These are phyloP conservation scores for Trebouxiophyceae sp. DNA, from an alignment of 163 green algal genomes.

Conservation along the genomic window DNA sequence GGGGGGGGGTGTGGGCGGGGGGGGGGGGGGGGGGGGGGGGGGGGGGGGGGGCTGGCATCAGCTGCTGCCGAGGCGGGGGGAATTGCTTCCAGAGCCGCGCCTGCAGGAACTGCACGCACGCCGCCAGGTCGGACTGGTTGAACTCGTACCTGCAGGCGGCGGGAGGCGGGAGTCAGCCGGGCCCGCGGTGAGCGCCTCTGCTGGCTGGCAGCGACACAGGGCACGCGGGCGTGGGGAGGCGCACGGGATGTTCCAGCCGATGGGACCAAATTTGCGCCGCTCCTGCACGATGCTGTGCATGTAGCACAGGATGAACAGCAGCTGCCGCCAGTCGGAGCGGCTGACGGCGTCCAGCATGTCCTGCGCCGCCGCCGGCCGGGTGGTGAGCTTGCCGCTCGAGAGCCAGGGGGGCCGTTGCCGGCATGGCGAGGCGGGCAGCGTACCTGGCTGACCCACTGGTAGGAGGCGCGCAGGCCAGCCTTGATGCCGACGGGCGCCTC, in stretches of 20 bases:
- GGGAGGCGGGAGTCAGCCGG: too few species aligned
- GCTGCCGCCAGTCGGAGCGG: slow-evolving; percentile 78
- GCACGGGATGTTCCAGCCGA: slow-evolving; percentile 84
- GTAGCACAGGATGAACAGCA: slow-evolving; percentile 90
- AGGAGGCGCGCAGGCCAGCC: slow-evolving; percentile 73
- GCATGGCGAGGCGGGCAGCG: too few species aligned
- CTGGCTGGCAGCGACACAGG: too few species aligned
- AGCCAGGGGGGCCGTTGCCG: too few species aligned
- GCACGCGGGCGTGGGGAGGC: neutral
- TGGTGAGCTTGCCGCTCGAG: too few species aligned
- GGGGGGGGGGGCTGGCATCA: too few species aligned
- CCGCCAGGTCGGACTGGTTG: slow-evolving; percentile 82
- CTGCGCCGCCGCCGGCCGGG: too few species aligned
- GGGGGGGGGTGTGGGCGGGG: neutral
- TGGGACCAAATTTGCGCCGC: slow-evolving; percentile 87
- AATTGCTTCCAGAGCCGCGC: slow-evolving; percentile 2
- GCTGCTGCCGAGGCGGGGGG: too few species aligned
- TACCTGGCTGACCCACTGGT: slow-evolving; percentile 77
- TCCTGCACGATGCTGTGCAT: slow-evolving; percentile 86
- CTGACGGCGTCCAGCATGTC: slow-evolving; percentile 41
- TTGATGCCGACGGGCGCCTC: slow-evolving; percentile 88
- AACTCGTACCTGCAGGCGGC: slow-evolving; percentile 86
- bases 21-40: too few species aligned
- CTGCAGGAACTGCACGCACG: slow-evolving; percentile 81
- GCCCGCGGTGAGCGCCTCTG: too few species aligned